A percentile compares a stretch with the other conserved stretches of the same genome.
phyloP scores from a whole-genome alignment of 1,284 basidiomycete species.

The Pseudozyma sp. region DNA sequence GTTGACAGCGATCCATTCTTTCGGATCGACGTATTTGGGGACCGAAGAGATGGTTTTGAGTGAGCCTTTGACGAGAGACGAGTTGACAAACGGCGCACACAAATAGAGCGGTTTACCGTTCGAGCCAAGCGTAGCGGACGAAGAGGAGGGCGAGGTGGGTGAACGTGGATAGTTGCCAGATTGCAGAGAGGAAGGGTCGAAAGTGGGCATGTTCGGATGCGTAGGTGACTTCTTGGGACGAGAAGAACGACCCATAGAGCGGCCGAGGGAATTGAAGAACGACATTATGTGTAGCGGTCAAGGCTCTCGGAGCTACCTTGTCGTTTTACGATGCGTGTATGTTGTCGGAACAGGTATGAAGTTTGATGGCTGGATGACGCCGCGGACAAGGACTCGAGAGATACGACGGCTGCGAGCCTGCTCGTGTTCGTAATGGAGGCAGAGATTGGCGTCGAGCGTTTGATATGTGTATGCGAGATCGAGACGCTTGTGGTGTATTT shows the following conservation, averaged over 20 bases:
- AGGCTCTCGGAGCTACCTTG: too few relatives aligned
- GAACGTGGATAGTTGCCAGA: conserved; percentile 26
- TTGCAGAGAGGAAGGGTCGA: conserved; percentile 32
- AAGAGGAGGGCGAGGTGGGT: conserved; percentile 27
- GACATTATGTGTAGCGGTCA: conserved; percentile 38
- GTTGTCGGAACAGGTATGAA: too few relatives aligned
- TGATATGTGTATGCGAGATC: too few relatives aligned
- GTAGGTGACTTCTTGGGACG: conserved; percentile 61
- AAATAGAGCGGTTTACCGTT: conserved; percentile 65
- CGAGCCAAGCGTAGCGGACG: conserved; percentile 15
- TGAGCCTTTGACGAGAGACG: conserved; percentile 95
- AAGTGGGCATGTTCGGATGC: conserved; percentile 48
- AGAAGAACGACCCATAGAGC: conserved; percentile 65
- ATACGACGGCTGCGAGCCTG: background rate
- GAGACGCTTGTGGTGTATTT: too few relatives aligned
- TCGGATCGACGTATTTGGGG: conserved; percentile 78
- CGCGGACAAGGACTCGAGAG: too few relatives aligned
- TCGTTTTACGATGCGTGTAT: too few relatives aligned
- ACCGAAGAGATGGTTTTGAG: conserved; percentile 98
- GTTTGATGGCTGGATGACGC: too few relatives aligned
- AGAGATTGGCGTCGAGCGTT: background rate
- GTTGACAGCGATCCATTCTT: conserved; percentile 97
- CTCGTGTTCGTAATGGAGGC: background rate
- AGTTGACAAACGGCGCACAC: conserved; percentile 82
- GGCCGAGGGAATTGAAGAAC: conserved; percentile 62